A percentile compares a stretch with the other conserved stretches of the same genome.
phyloP scores from a whole-genome alignment of 1,139 yeast genomes.

The Arxiozyma slooffiae region DNA sequence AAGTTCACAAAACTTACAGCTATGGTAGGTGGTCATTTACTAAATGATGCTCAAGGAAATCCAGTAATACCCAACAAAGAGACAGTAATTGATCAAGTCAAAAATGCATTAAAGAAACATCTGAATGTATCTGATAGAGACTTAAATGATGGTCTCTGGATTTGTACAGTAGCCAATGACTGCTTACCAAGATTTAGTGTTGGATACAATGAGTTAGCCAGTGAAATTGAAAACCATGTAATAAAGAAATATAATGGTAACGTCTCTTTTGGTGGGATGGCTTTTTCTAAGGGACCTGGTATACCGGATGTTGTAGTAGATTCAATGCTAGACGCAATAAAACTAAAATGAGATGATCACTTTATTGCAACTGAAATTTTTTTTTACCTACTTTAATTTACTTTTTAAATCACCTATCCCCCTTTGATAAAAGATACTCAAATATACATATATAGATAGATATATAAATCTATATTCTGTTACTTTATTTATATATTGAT shows the following conservation, averaged over 20 bases:
- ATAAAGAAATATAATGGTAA: conserved; percentile 34
- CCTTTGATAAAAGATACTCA: not conserved
- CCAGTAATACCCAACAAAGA: conserved; percentile 38
- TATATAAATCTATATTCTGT: too few species aligned
- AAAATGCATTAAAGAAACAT: conserved; percentile 41
- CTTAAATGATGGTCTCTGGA: conserved; percentile 28
- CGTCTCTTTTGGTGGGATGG: conserved; percentile 68
- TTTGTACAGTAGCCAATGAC: conserved; percentile 30
- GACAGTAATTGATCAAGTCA: conserved; percentile 39
- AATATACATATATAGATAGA: not conserved
- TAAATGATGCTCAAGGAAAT: conserved; percentile 28
- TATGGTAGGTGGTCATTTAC: conserved; percentile 82
- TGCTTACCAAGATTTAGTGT: conserved; percentile 79
- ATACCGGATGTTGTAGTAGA: conserved; percentile 78
- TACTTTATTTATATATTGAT: not conserved
- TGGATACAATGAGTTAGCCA: conserved; percentile 50
- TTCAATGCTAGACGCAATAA: conserved; percentile 47
- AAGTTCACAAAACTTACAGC: conserved; percentile 64
- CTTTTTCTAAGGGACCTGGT: conserved; percentile 75
- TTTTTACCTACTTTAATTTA: too few species aligned
- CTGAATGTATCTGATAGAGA: conserved; percentile 39
- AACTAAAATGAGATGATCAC: conserved; percentile 2
- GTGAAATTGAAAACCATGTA: conserved; percentile 33
- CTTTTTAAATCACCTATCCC: not conserved
- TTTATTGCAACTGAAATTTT: not conserved